Evolutionary conservation across 108 stramenopile species (phyloP).

Genomic region (Pseudonitzschia pungens): DNA sequence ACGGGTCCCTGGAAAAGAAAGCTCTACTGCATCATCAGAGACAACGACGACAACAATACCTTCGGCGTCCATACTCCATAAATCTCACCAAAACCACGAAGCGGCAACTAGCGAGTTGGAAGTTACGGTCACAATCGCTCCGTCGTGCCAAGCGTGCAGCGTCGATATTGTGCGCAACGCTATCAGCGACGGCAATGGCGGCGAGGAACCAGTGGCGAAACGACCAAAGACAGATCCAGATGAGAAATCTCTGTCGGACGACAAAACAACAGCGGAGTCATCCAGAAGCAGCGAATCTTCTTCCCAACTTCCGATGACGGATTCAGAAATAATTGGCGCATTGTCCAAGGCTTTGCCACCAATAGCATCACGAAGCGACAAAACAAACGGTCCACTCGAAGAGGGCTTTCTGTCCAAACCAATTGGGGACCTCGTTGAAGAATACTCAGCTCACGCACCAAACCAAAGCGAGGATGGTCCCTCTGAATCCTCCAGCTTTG

Average conservation of each 20-base stretch:
- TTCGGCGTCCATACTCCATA: constrained; percentile 15
- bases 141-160: constrained; percentile 41
- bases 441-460: constrained; percentile 19
- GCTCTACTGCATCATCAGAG: neutral
- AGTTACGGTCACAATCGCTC: constrained; percentile 36
- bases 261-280: constrained; percentile 49
- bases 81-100: constrained; percentile 34
- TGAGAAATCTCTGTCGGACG: constrained; percentile 37
- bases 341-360: constrained; percentile 25
- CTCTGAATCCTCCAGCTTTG: constrained; percentile 30
- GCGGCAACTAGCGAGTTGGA: constrained; percentile 30
- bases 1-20: neutral
- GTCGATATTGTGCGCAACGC: constrained; percentile 6
- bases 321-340: constrained; percentile 15
- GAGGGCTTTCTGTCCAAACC: constrained; percentile 30
- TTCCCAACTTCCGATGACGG: constrained; percentile 8
- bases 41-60: neutral
- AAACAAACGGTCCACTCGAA: neutral
- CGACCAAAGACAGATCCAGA: constrained; percentile 8
- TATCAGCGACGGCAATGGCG: neutral
- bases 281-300: constrained; percentile 60
- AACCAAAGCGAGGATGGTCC: neutral
- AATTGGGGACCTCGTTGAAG: constrained; percentile 29
- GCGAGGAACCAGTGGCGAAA: constrained; percentile 14
- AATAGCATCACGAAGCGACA: neutral